Conservation (phyloP, 2,329 filamentous ascomycete species). For the Stagonosporopsis tanaceti region DNA sequence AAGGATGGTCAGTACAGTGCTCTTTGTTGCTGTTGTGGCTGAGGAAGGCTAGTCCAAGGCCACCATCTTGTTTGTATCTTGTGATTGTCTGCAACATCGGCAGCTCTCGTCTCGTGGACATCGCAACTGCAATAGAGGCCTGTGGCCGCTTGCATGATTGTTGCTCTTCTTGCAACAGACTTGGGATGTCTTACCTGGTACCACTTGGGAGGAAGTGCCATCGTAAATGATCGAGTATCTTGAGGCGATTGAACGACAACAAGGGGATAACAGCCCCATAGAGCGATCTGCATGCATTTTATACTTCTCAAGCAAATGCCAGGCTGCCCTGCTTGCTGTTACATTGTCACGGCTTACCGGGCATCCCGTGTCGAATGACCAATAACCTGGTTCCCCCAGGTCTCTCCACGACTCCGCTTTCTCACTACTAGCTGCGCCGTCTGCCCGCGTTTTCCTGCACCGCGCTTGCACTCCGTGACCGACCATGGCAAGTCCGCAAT, state of each 20-base stretch:
- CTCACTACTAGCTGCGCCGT: slow-evolving; percentile 7
- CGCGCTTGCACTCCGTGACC: slow-evolving; percentile 5
- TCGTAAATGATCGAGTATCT: slow-evolving; percentile 39
- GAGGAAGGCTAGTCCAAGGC: neutral
- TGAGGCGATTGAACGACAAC: slow-evolving; percentile 18
- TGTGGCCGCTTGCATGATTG: neutral
- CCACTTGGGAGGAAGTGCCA: slow-evolving; percentile 65
- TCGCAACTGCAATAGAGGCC: neutral
- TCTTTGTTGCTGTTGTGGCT: neutral
- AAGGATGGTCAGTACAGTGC: slow-evolving; percentile 12
- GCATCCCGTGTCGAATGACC: slow-evolving; percentile 17
- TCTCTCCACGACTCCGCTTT: slow-evolving; percentile 25
- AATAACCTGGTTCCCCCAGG: slow-evolving; percentile 19
- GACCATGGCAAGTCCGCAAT: slow-evolving; percentile 1
- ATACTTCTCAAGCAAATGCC: slow-evolving; percentile 13
- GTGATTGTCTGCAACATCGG: neutral
- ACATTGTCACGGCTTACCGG: slow-evolving; percentile 6
- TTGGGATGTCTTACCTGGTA: slow-evolving; percentile 57
- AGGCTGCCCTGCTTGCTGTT: slow-evolving; percentile 5
- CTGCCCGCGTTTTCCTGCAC: slow-evolving; percentile 6
- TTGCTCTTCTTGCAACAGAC: neutral
- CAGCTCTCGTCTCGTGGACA: neutral
- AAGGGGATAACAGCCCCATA: slow-evolving; percentile 17
- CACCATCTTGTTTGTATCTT: neutral
- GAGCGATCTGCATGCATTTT: slow-evolving; percentile 16